Evolutionary conservation across 2,329 filamentous ascomycete genomes (phyloP).

Genomic region (Alternaria angustiovoidea): DNA sequence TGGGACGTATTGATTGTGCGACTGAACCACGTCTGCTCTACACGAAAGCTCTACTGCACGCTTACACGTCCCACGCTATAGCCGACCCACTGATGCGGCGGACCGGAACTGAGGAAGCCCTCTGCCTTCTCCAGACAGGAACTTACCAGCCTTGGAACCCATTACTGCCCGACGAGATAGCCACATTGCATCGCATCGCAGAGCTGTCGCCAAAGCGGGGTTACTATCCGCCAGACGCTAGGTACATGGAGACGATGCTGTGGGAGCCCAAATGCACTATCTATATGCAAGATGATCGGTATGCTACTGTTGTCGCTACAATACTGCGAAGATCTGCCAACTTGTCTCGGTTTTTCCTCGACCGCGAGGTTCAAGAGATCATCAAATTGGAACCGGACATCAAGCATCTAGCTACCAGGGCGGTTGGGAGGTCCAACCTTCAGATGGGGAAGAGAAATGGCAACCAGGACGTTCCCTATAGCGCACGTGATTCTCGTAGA

Average conservation of each 20-base stretch:
- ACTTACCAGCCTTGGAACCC: slow-evolving; percentile 53
- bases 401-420: slow-evolving; percentile 30
- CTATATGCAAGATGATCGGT: slow-evolving; percentile 45
- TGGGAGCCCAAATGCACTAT: slow-evolving; percentile 40
- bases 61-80: slow-evolving; percentile 65
- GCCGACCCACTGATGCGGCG: slow-evolving; percentile 65
- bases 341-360: slow-evolving; percentile 17
- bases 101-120: slow-evolving; percentile 69
- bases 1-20: slow-evolving; percentile 66
- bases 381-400: not conserved
- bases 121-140: slow-evolving; percentile 60
- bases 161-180: slow-evolving; percentile 2
- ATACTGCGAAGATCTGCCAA: slow-evolving; percentile 24
- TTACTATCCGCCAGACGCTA: slow-evolving; percentile 38
- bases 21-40: slow-evolving; percentile 65
- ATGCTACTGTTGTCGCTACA: slow-evolving; percentile 18
- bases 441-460: not conserved
- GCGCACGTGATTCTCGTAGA: slow-evolving; percentile 20
- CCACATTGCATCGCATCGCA: slow-evolving; percentile 36
- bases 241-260: slow-evolving; percentile 40
- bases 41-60: slow-evolving; percentile 67
- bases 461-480: slow-evolving; percentile 17
- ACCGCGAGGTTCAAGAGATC: not conserved
- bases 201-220: slow-evolving; percentile 49
- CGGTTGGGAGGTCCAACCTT: slow-evolving; percentile 11